Evolutionary conservation across 2,329 filamentous ascomycete species (phyloP).

Genomic region (Diaporthe sp.): DNA sequence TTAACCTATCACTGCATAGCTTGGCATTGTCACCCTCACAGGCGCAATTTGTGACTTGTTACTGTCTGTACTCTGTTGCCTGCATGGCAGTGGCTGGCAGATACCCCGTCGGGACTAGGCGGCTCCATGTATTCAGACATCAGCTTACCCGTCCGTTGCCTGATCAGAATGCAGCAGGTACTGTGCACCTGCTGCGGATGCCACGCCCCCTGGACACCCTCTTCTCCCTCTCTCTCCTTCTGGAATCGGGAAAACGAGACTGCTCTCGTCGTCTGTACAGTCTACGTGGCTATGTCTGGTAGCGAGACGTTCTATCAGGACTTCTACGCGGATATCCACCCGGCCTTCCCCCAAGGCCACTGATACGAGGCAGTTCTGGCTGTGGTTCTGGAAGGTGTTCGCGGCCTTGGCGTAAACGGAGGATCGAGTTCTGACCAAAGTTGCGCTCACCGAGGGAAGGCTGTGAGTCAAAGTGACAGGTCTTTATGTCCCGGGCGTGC

Average conservation of each 20-base stretch:
- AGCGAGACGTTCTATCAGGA: slow-evolving; percentile 4
- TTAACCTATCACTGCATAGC: neutral
- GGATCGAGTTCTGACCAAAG: neutral
- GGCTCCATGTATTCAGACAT: neutral
- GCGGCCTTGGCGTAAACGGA: neutral
- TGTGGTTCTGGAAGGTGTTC: neutral
- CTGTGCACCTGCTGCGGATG: neutral
- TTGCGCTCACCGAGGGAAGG: neutral
- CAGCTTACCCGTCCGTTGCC: neutral
- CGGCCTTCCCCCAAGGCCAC: neutral
- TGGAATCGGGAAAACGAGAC: neutral
- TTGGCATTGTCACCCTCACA: slow-evolving; percentile 7
- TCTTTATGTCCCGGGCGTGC: neutral
- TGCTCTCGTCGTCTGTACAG: neutral
- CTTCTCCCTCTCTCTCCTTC: neutral
- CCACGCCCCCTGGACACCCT: neutral
- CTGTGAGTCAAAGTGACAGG: neutral
- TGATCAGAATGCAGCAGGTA: neutral
- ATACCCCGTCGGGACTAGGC: neutral
- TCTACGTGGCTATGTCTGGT: neutral
- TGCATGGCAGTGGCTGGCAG: neutral
- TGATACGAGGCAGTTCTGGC: neutral
- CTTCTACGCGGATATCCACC: neutral
- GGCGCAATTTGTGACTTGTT: neutral
- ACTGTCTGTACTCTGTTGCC: neutral